Evolutionary conservation across 1,284 basidiomycete genomes (phyloP), one percentile per base, ranked within the genome.

Genomic region (Ceratobasidium sp.): DNA sequence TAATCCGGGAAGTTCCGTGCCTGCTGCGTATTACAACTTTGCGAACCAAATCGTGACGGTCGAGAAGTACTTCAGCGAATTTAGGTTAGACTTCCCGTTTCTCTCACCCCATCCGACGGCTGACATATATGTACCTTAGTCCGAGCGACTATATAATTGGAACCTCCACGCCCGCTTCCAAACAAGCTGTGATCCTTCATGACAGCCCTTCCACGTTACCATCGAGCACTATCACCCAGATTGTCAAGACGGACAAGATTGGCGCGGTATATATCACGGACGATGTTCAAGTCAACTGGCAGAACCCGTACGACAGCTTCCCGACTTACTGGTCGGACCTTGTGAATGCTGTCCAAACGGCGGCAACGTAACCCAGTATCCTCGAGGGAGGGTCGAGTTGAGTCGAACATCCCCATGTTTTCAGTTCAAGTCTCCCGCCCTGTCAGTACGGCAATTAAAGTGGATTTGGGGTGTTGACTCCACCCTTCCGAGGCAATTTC

Each of bases 261-360:
- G 84, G 83, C 79, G 84, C 84, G 9, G 79, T 84, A 15, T 81
- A 79, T 80, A 83, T 85, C n/a, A 85, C 84, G 7, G 81, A 80
- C n/a, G 81, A 71, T 29, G 22, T 19, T 15, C 5, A 71, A 22
- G 67, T 27, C 11, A 50, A 44, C 33, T 6, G 27, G 8, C 22
- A 27, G 44, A 71, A 71, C 44, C 67, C 67, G n/a, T 71, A 71
- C 44, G 54, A 71, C 33, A 45, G 24, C 41, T 59, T 71, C 22
- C 67, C 67, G 22, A 29, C 67, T 9, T 71, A 71, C 48, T 71
- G 67, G 67, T 48, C 67, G 11, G 50, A 54, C 44, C 59, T 71
- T 24, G 4, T 71, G 17, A 54, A 14, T 44, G 67, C 67, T 36
- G 67, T 71, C 41, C 41, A 71, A n/a, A 50, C 56, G 15, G 67